A percentile compares a stretch with the other conserved stretches of the same genome.
Conservation (phyloP, 2,329 filamentous ascomycete genomes). For the Microthyrium microscopicum region DNA sequence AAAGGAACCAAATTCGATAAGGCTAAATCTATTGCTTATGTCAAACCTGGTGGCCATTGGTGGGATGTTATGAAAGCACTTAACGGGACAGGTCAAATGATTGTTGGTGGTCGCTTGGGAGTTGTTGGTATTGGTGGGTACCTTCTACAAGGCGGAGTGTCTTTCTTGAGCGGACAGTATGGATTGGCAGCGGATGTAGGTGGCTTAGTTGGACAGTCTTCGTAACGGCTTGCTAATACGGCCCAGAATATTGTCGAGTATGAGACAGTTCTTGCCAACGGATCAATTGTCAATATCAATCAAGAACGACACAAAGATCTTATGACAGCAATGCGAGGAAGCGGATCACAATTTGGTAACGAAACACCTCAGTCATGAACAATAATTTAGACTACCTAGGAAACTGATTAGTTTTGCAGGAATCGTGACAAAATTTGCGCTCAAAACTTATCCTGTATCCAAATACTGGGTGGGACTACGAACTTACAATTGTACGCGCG, state of each 20-base stretch:
- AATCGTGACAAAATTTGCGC: slow-evolving; percentile 1
- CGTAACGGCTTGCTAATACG: neutral
- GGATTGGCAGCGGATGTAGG: slow-evolving; percentile 1
- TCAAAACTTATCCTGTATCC: neutral
- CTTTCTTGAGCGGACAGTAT: slow-evolving; percentile 1
- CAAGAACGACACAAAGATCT: neutral
- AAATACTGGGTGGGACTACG: slow-evolving; percentile 1
- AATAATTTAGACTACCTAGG: neutral
- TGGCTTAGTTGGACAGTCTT: neutral
- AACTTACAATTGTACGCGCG: neutral
- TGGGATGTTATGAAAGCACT: neutral
- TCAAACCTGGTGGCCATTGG: slow-evolving; percentile 3
- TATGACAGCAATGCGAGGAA: neutral
- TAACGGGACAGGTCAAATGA: neutral
- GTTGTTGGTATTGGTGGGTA: slow-evolving; percentile 3
- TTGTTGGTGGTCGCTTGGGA: slow-evolving; percentile 2
- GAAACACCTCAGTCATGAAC: neutral
- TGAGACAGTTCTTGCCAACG: slow-evolving; percentile 1
- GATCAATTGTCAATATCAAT: slow-evolving; percentile 2
- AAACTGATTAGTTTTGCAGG: neutral
- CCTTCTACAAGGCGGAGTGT: slow-evolving; percentile 1
- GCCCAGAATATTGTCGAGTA: neutral
- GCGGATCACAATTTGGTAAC: slow-evolving; percentile 1
- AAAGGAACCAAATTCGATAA: slow-evolving; percentile 1
- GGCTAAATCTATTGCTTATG: neutral